phyloP scores from a whole-genome alignment of 805 yeast species.

The Pichia nakasei region DNA sequence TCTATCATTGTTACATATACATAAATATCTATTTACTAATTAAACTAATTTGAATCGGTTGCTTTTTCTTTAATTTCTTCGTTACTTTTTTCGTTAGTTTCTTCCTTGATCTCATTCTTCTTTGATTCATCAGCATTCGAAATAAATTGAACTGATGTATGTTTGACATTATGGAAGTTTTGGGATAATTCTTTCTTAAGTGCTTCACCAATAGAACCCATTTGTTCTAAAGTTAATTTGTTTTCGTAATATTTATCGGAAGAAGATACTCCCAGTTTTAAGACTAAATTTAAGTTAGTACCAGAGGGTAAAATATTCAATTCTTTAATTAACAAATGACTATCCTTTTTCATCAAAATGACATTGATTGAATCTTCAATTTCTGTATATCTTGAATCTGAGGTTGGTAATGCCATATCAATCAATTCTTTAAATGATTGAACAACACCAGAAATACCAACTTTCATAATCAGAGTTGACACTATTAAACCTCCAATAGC shows the following conservation, averaged over 20 bases:
- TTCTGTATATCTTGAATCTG: slow-evolving; percentile 40
- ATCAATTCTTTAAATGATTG: slow-evolving; percentile 67
- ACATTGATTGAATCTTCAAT: slow-evolving; percentile 30
- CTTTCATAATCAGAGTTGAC: slow-evolving; percentile 70
- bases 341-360: slow-evolving; percentile 25
- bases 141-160: slow-evolving; percentile 26
- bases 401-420: slow-evolving; percentile 55
- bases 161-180: slow-evolving; percentile 28
- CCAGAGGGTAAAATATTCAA: slow-evolving; percentile 45
- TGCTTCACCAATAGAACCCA: slow-evolving; percentile 23
- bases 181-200: slow-evolving; percentile 24
- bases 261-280: slow-evolving; percentile 24
- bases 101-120: neutral
- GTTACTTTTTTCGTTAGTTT: slow-evolving; percentile 2
- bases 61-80: neutral
- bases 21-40: no score
- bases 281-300: slow-evolving; percentile 39
- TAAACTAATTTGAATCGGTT: no score
- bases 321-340: slow-evolving; percentile 27
- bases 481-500: slow-evolving; percentile 88
- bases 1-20: no score
- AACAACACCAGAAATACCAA: slow-evolving; percentile 70
- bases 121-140: slow-evolving; percentile 9
- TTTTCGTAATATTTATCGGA: slow-evolving; percentile 23
- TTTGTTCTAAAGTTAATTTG: slow-evolving; percentile 25